Evolutionary conservation across 345 rosid genomes (phyloP), one percentile per base, ranked within the genome.

Genomic region (Populus ilicifolia): DNA sequence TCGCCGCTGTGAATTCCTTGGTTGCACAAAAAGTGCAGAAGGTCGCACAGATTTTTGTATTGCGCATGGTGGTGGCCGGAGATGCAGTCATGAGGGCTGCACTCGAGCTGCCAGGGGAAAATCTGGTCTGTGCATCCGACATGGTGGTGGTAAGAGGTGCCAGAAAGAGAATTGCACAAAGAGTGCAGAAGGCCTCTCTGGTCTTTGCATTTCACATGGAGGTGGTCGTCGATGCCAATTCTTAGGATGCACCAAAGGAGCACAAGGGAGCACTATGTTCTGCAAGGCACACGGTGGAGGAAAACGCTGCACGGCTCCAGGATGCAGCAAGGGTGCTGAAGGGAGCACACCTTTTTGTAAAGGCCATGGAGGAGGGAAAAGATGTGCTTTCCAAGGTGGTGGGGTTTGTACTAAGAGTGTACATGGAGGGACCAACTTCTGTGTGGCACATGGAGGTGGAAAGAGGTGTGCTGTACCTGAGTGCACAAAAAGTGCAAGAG

Each of bases 211-310:
- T 73, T 94, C 98, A 11, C 98, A 94, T 76, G 98, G 98, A 59
- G 98, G 98, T 33, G 98, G 98, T 27, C 92, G 97, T 0, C 88
- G 98, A 67, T 94, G 98, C 84, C 97, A 93, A 74, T 85, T 89
- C 39, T 18, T 54, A 10, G 98, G 89, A 64, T 95, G 99, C 86
- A 85, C 93, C 17, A 95, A 95, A 75, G 99, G 99, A 33, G 99
- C 99, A 14, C 99, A 95, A 83, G 99, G 99, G 78, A 90, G 99
- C 83, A 95, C 99, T 2, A 89, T 92, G 97, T 92, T 89, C 84
- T 95, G 99, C 85, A 95, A 95, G 81, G 98, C 98, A 35, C 99
- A 95, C 8, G 99, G 99, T 71, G 99, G 99, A 66, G 99, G 99
- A 2, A 93, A 93, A 83, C 90, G 99, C 25, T 95, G 99, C 86